These are phyloP conservation scores for Phialocephala subalpina DNA, from an alignment of 2,329 filamentous ascomycete genomes.

Conservation along the genomic window DNA sequence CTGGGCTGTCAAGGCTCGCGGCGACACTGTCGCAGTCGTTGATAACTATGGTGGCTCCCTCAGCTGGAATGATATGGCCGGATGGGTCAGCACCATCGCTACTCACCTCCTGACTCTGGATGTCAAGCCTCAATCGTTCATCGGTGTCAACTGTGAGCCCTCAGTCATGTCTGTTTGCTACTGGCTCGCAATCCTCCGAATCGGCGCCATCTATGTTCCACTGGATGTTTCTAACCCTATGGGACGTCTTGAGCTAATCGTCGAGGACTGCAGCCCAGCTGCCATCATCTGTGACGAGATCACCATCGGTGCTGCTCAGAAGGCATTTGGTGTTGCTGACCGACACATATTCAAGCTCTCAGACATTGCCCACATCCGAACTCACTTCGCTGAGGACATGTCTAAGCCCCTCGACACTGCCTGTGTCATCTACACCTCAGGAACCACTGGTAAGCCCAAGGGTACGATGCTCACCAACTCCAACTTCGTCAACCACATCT, in stretches of 20 bases:
- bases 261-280: constrained; percentile 40
- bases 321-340: background rate
- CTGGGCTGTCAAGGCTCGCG: constrained; percentile 23
- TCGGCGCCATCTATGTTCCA: constrained; percentile 46
- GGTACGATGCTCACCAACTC: constrained; percentile 23
- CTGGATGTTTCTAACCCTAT: constrained; percentile 42
- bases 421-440: constrained; percentile 24
- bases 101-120: constrained; percentile 1
- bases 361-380: constrained; percentile 15
- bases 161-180: constrained; percentile 40
- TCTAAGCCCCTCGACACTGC: constrained; percentile 7
- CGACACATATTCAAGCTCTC: constrained; percentile 9
- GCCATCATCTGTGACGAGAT: constrained; percentile 34
- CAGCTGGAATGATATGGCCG: constrained; percentile 6
- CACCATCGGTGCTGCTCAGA: constrained; percentile 3
- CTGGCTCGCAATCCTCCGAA: constrained; percentile 44
- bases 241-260: constrained; percentile 40
- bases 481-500: constrained; percentile 18
- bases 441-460: constrained; percentile 29
- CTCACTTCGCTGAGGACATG: constrained; percentile 10
- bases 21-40: constrained; percentile 21
- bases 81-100: constrained; percentile 10
- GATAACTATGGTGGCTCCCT: constrained; percentile 21
- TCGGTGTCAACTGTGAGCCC: constrained; percentile 22
- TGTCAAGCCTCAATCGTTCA: constrained; percentile 9